Evolutionary conservation across 2,329 filamentous ascomycete genomes (phyloP).

Genomic region (Hypoxylon sp.): DNA sequence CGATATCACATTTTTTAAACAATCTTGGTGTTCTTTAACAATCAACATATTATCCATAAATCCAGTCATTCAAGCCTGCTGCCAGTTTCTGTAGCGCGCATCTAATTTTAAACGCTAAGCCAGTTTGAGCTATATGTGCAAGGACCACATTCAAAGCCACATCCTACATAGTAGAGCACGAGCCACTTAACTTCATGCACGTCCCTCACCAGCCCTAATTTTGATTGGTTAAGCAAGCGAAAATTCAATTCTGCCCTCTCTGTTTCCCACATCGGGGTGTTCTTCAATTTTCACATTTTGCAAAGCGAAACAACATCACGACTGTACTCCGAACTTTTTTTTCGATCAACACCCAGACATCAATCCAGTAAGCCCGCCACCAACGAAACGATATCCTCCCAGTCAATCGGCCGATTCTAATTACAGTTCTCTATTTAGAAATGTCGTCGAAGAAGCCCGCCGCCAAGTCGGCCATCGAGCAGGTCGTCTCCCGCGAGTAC

Average conservation of each 20-base stretch:
- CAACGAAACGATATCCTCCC: conserved; percentile 5
- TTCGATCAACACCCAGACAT: conserved; percentile 43
- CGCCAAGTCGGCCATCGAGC: conserved; percentile 94
- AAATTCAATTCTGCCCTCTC: conserved; percentile 43
- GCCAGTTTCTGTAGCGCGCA: too few relatives aligned
- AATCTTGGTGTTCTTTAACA: too few relatives aligned
- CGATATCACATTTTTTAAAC: too few relatives aligned
- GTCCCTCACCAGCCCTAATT: conserved; percentile 33
- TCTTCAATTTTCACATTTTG: conserved; percentile 43
- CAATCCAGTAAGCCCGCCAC: conserved; percentile 39
- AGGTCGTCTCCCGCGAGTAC: conserved; percentile 99
- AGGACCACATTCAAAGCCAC: conserved; percentile 6
- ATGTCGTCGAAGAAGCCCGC: conserved; percentile 74
- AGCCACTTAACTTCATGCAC: conserved; percentile 33
- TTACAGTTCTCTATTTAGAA: conserved; percentile 42
- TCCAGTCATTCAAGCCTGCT: too few relatives aligned
- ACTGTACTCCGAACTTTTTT: conserved; percentile 33
- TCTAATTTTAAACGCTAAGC: too few relatives aligned
- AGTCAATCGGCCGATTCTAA: conserved; percentile 22
- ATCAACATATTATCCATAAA: too few relatives aligned
- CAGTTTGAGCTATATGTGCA: too few relatives aligned
- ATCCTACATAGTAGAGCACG: background rate
- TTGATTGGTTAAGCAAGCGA: conserved; percentile 46
- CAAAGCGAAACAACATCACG: conserved; percentile 41
- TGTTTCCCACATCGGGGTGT: conserved; percentile 43